phyloP scores from a whole-genome alignment of 192 early-diverging fungal species.

The Linnemannia hyalina region DNA sequence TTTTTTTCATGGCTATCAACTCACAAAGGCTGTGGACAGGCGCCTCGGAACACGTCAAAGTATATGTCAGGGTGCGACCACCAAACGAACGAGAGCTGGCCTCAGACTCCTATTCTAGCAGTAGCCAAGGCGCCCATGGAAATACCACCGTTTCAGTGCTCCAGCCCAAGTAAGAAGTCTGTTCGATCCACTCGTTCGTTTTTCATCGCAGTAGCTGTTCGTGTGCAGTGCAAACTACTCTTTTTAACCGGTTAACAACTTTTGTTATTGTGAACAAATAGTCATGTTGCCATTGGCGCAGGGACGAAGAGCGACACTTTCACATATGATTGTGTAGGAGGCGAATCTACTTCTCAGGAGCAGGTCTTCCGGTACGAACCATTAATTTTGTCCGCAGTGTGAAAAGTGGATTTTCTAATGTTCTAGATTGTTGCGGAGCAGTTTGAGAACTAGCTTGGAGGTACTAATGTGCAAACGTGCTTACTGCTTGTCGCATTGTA shows the following conservation, averaged over 20 bases:
- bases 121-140: conserved; percentile 28
- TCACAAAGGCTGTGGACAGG: conserved; percentile 33
- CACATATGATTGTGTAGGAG: conserved; percentile 76
- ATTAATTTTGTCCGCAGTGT: conserved; percentile 54
- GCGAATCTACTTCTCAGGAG: conserved; percentile 64
- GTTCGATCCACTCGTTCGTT: background rate
- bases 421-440: background rate
- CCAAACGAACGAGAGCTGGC: conserved; percentile 48
- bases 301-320: conserved; percentile 71
- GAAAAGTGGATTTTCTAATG: background rate
- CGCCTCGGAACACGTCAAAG: conserved; percentile 53
- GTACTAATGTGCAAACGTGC: background rate
- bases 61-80: conserved; percentile 49
- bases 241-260: background rate
- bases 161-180: conserved; percentile 29
- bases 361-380: conserved; percentile 54
- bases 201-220: background rate
- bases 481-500: conserved; percentile 25
- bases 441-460: background rate
- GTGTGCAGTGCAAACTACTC: background rate
- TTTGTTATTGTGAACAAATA: background rate
- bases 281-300: conserved; percentile 58
- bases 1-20: background rate
- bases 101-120: conserved; percentile 14
- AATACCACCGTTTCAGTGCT: conserved; percentile 16